phyloP scores from a whole-genome alignment of 495 filamentous ascomycete genomes.

The Trichoderma gamsii region DNA sequence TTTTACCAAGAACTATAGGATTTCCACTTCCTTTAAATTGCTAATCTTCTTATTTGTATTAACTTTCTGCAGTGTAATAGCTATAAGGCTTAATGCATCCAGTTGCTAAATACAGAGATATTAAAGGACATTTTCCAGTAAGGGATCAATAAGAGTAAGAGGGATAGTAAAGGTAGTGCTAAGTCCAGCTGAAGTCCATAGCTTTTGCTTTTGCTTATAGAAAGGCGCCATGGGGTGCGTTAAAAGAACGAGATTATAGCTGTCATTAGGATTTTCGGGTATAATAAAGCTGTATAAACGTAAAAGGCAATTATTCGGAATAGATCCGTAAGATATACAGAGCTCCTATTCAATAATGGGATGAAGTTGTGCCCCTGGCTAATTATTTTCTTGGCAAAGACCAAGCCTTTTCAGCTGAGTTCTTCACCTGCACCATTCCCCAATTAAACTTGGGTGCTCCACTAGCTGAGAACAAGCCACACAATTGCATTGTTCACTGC shows the following conservation, averaged over 20 bases:
- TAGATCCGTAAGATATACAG: constrained; percentile 24
- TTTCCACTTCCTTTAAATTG: constrained; percentile 27
- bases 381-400: too few relatives aligned
- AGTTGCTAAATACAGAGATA: constrained; percentile 29
- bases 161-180: constrained; percentile 26
- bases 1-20: constrained; percentile 26
- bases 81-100: constrained; percentile 24
- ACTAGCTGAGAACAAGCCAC: too few relatives aligned
- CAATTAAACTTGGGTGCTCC: too few relatives aligned
- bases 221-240: constrained; percentile 27
- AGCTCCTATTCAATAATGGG: too few relatives aligned
- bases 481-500: too few relatives aligned
- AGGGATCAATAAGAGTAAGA: constrained; percentile 29
- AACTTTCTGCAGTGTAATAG: constrained; percentile 20
- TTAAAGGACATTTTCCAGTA: constrained; percentile 27
- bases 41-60: constrained; percentile 26
- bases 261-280: constrained; percentile 29
- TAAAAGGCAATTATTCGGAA: constrained; percentile 30
- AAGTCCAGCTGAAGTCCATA: constrained; percentile 29
- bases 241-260: constrained; percentile 29
- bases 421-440: too few relatives aligned
- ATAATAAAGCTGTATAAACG: constrained; percentile 31
- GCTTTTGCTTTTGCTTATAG: constrained; percentile 29
- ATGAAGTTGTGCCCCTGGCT: too few relatives aligned
- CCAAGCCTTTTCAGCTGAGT: too few relatives aligned